A percentile compares a stretch with the other conserved stretches of the same genome.
These are phyloP conservation scores for Didymellaceae sp. DNA, from an alignment of 2,329 filamentous ascomycete genomes.

Conservation along the genomic window DNA sequence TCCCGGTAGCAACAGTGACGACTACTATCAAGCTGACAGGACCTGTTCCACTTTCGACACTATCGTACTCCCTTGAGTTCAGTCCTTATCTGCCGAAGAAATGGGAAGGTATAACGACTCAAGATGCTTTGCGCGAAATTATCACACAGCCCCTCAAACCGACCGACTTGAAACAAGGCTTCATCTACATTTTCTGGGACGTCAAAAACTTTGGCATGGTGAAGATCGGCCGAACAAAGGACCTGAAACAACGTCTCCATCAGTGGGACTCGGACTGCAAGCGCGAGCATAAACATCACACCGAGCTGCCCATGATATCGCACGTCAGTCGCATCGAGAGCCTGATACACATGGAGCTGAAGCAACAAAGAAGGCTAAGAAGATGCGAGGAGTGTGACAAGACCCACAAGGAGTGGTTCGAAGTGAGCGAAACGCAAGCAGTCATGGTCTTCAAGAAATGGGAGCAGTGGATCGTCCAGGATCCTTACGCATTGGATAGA, in stretches of 20 bases:
- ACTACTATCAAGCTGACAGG: background rate
- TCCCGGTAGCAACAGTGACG: background rate
- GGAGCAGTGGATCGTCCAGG: slow-evolving; percentile 16
- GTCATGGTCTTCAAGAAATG: slow-evolving; percentile 21
- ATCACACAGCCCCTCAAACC: background rate
- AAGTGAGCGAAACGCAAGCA: slow-evolving; percentile 57
- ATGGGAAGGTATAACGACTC: background rate
- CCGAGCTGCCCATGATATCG: slow-evolving; percentile 68
- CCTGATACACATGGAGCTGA: background rate
- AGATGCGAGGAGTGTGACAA: slow-evolving; percentile 76
- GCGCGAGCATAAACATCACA: slow-evolving; percentile 9
- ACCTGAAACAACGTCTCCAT: slow-evolving; percentile 15
- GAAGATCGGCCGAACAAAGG: slow-evolving; percentile 25
- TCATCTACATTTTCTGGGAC: slow-evolving; percentile 24
- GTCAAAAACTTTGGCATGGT: slow-evolving; percentile 17
- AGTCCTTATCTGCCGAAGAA: background rate
- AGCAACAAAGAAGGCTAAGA: slow-evolving; percentile 52
- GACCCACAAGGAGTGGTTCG: slow-evolving; percentile 90
- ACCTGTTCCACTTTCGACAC: background rate
- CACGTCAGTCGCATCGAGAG: slow-evolving; percentile 81
- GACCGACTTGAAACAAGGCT: background rate
- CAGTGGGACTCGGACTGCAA: slow-evolving; percentile 20
- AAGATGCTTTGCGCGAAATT: background rate
- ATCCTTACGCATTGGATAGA: slow-evolving; percentile 14
- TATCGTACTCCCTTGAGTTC: background rate